phyloP scores from a whole-genome alignment of 345 rosid genomes.

The Populus simonii region DNA sequence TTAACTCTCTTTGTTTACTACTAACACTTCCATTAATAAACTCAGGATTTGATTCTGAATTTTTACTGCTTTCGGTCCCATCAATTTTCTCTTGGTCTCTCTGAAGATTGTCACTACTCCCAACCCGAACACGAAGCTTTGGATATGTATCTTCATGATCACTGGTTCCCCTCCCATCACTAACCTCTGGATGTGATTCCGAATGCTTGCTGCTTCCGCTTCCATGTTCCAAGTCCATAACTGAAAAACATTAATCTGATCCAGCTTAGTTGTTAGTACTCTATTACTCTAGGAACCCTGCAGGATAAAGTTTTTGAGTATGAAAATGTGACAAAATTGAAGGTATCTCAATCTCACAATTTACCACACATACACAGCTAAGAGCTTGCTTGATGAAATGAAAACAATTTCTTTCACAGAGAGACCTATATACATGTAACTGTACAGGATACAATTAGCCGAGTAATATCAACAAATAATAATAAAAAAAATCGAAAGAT shows the following conservation, averaged over 20 bases:
- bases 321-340: not conserved
- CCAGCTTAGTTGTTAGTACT: not conserved
- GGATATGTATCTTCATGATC: slow-evolving; percentile 5
- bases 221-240: slow-evolving; percentile 39
- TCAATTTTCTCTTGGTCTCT: slow-evolving; percentile 10
- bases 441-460: not conserved
- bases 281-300: not conserved
- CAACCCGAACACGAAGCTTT: slow-evolving; percentile 8
- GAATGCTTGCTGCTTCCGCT: slow-evolving; percentile 18
- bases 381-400: not conserved
- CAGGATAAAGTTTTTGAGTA: not conserved
- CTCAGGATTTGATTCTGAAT: slow-evolving; percentile 21
- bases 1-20: slow-evolving; percentile 17
- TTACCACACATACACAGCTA: not conserved
- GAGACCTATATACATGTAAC: not conserved
- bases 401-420: not conserved
- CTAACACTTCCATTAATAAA: slow-evolving; percentile 16
- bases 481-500: not conserved
- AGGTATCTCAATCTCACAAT: not conserved
- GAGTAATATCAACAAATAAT: not conserved
- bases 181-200: slow-evolving; percentile 5
- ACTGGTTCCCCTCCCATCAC: slow-evolving; percentile 8
- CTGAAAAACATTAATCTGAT: slow-evolving; percentile 13
- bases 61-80: slow-evolving; percentile 11
- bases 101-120: slow-evolving; percentile 12